Percentiles rank a stretch among this genome's conserved stretches.
Conservation (phyloP, 2,329 filamentous ascomycete species). For the Bimuria novae-zelandiae region DNA sequence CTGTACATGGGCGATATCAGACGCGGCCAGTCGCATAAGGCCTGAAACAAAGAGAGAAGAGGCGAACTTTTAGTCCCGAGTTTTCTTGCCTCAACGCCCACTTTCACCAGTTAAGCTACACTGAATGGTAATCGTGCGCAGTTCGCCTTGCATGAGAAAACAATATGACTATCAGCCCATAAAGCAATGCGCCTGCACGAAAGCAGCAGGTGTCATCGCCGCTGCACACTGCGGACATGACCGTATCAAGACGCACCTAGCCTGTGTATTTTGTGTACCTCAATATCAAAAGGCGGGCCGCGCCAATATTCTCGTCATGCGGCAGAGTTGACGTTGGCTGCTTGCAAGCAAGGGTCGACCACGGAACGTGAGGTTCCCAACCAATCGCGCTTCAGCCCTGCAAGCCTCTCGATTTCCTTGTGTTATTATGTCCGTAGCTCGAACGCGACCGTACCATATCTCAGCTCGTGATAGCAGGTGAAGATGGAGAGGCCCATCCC, state of each 20-base stretch:
- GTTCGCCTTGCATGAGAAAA: background rate
- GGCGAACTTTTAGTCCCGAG: background rate
- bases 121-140: background rate
- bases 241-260: background rate
- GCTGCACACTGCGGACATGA: background rate
- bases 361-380: background rate
- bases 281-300: constrained; percentile 15
- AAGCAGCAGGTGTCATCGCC: background rate
- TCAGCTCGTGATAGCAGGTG: constrained; percentile 7
- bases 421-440: background rate
- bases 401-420: constrained; percentile 2
- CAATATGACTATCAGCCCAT: too few species aligned
- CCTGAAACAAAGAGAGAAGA: background rate
- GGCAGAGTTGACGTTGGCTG: constrained; percentile 10
- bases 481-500: constrained; percentile 62
- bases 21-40: background rate
- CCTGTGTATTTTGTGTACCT: constrained; percentile 19
- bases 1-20: background rate
- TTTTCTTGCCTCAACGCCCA: background rate
- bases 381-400: constrained; percentile 15
- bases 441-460: background rate
- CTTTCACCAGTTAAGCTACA: background rate
- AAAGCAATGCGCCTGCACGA: too few species aligned
- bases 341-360: constrained; percentile 11
- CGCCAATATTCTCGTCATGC: constrained; percentile 8